Evolutionary conservation across 257 asterid genomes (phyloP).

Genomic region (Salvia splendens): DNA sequence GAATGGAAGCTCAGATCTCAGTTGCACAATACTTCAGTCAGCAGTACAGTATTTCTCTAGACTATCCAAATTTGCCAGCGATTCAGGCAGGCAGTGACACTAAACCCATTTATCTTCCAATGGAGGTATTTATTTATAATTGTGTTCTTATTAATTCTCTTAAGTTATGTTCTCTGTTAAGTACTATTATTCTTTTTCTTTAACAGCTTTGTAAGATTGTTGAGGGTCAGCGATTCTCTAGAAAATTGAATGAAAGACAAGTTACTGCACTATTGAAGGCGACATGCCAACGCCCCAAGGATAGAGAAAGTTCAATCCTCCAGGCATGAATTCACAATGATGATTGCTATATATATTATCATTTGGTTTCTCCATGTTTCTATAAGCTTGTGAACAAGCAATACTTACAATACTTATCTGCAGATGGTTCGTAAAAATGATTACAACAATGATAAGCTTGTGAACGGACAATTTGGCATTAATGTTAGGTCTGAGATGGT

Average conservation of each 20-base stretch:
- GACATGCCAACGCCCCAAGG: constrained; percentile 67
- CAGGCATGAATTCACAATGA: constrained; percentile 32
- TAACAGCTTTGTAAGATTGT: constrained; percentile 57
- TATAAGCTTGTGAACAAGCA: not conserved
- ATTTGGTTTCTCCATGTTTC: constrained; percentile 1
- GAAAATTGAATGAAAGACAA: constrained; percentile 59
- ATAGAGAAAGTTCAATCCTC: constrained; percentile 35
- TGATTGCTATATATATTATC: not conserved
- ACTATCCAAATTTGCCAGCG: constrained; percentile 54
- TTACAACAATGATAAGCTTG: constrained; percentile 40
- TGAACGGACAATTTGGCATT: constrained; percentile 60
- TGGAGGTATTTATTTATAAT: constrained; percentile 60
- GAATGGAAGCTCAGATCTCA: constrained; percentile 35
- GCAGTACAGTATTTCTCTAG: constrained; percentile 43
- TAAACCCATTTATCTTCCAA: constrained; percentile 64
- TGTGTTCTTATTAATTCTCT: not conserved
- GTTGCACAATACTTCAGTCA: constrained; percentile 55
- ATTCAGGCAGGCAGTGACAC: constrained; percentile 63
- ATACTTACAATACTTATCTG: not conserved
- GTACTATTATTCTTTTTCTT: not conserved
- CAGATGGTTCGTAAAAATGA: constrained; percentile 50
- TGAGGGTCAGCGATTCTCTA: constrained; percentile 62
- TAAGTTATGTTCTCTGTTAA: not conserved
- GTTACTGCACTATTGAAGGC: constrained; percentile 67
- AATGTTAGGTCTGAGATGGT: constrained; percentile 44